Base-by-base conservation (phyloP, 2,329 filamentous ascomycete species). In the Canariomyces notabilis region DNA sequence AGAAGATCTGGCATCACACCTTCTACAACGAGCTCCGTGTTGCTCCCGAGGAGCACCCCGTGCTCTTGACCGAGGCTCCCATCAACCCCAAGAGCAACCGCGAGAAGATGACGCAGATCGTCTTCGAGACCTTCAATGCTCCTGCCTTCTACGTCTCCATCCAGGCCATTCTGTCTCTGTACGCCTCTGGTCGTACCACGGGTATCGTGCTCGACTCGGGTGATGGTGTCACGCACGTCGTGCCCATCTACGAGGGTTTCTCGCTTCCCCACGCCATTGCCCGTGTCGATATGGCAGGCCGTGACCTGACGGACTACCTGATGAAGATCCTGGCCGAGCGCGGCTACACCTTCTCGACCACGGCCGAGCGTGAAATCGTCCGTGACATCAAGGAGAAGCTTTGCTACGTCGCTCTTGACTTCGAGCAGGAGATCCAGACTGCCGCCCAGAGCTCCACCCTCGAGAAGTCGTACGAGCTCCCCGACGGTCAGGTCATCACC, bases 341-440 rank as follows among this genome's bases (percentile, higher is more conserved):
- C 69, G 93, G 93, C 67, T 97, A 98, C 82, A 89, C 89, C 65
- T 98, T 98, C 87, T 96, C 91, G 70, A 98, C 93, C 78, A 97
- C 93, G 55, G 93, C 93, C 74, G 93, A 98, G 82, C 93, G 93
- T 75, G 93, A 97, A 94, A 98, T 97, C 70, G 93, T 97, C 68
- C 91, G 93, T 80, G 93, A 98, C 74, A 97, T 98, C 82, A 98
- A 98, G 87, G 93, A 98, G 87, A 98, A 97, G 85, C 90, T 98
- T 67, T 98, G 93, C 85, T 98, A 98, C 79, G 93, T 97, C 69
- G 93, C 93, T 60, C 87, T 98, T 62, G 93, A 98, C 82, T 97
- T 98, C 67, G 93, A 98, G 83, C 93, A 98, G 83, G 93, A 98
- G 80, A 96, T 98, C 72, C 93, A 98, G 83, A 98, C 93, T 63